These are phyloP conservation scores for Fragilariopsis cylindrus DNA, from an alignment of 108 stramenopile species.

Conservation along the genomic window DNA sequence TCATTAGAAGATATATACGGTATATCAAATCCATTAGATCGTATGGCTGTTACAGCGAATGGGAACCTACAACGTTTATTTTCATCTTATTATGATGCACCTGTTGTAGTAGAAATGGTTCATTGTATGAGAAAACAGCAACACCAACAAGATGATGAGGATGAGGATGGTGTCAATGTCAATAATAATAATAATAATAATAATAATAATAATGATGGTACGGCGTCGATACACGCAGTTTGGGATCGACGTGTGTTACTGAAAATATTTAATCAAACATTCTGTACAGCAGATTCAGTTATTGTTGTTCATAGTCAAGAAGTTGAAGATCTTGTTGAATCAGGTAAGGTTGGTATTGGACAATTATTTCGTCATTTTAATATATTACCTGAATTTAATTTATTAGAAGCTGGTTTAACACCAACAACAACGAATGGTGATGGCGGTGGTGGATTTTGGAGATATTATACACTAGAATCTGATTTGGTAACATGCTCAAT, in stretches of 20 bases:
- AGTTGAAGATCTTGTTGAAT: conserved; percentile 60
- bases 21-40: conserved; percentile 63
- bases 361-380: conserved; percentile 81
- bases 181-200: conserved; percentile 25
- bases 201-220: neutral
- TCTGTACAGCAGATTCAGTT: conserved; percentile 74
- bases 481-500: conserved; percentile 38
- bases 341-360: conserved; percentile 73
- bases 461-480: conserved; percentile 44
- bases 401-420: conserved; percentile 61
- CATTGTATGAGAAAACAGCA: conserved; percentile 36
- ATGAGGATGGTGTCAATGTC: neutral
- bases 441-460: conserved; percentile 44
- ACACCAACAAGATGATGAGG: neutral
- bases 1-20: conserved; percentile 34
- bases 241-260: conserved; percentile 36
- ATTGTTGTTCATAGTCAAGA: conserved; percentile 50
- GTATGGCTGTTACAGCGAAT: conserved; percentile 82
- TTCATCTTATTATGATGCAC: conserved; percentile 82
- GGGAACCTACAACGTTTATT: conserved; percentile 86
- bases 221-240: neutral
- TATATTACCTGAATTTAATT: conserved; percentile 66
- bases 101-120: conserved; percentile 68
- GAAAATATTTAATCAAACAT: conserved; percentile 34
- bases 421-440: neutral